Evolutionary conservation across 2,329 filamentous ascomycete genomes (phyloP), one percentile per base, ranked within the genome.

Genomic region (Trichoderma guizhouense): DNA sequence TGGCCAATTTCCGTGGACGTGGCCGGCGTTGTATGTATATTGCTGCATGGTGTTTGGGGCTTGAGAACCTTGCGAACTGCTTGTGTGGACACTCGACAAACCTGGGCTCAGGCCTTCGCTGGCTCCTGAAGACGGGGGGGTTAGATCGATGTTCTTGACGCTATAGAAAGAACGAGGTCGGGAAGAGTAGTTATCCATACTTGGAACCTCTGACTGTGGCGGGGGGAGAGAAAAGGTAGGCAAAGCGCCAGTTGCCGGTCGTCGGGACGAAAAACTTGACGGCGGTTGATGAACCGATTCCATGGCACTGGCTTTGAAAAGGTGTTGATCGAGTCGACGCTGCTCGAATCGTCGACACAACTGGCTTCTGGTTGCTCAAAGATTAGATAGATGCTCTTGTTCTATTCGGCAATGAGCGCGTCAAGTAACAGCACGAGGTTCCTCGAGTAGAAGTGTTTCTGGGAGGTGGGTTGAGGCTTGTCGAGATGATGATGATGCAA

Each of bases 61-160:
- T 75, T 88, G 86, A n/a, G 89, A 88, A 75, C 86, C 84, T 71
- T 86, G 85, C 15, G 88, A 88, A 79, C 87, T 88, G 77, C 84
- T 86, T 74, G 86, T 90, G 75, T 90, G 88, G 69, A 90, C 84
- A 74, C 88, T 87, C 70, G 89, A 88, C 32, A 89, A 87, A 75
- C 85, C 86, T 73, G 86, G 90, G 82, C 85, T 90, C 77, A 92
- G 81, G 78, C 87, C 86, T 81, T 92, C 90, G 76, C 84, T 84
- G 73, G 86, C 83, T 81, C 86, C 87, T 85, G 82, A 75, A 76
- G 76, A 78, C 75, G 75, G 81, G 24, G 69, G 68, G 26, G 39
- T 73, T 63, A 71, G 55, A 57, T 71, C 63, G n/a, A 69, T 61
- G 57, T 21, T 66, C 30, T 63, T 78, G 62, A 74, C 73, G 72